These are phyloP conservation scores for Colletotrichum abscissum DNA, from an alignment of 2,329 filamentous ascomycete genomes.

Conservation along the genomic window DNA sequence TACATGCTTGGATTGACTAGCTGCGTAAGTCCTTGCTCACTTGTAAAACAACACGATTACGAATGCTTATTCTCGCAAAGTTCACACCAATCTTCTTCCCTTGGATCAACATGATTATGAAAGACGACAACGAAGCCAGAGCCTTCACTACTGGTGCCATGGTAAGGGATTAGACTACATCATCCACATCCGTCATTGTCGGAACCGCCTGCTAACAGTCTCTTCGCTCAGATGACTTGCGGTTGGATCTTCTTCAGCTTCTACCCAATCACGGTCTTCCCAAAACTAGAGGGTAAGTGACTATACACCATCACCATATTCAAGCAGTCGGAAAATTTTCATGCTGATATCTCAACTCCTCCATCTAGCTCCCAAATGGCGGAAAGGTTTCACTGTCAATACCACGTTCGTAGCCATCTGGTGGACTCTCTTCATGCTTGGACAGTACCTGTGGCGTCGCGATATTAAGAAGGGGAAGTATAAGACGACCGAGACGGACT, in stretches of 20 bases:
- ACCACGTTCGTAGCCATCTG: constrained; percentile 2
- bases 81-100: constrained; percentile 35
- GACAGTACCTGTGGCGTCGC: constrained; percentile 13
- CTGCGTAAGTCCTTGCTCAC: constrained; percentile 15
- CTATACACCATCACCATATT: no score
- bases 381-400: constrained; percentile 37
- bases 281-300: constrained; percentile 26
- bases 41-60: no score
- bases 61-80: no score
- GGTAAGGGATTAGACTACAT: background rate
- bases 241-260: constrained; percentile 36
- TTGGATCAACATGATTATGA: constrained; percentile 35
- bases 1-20: constrained; percentile 36
- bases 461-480: background rate
- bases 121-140: constrained; percentile 35
- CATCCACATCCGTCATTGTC: no score
- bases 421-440: constrained; percentile 24
- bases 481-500: background rate
- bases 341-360: no score
- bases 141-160: constrained; percentile 37
- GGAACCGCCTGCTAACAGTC: no score
- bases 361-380: constrained; percentile 23
- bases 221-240: constrained; percentile 17
- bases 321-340: no score
- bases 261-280: constrained; percentile 35